Base-by-base conservation (phyloP, 495 filamentous ascomycete species). In the Penicillium taxi region DNA sequence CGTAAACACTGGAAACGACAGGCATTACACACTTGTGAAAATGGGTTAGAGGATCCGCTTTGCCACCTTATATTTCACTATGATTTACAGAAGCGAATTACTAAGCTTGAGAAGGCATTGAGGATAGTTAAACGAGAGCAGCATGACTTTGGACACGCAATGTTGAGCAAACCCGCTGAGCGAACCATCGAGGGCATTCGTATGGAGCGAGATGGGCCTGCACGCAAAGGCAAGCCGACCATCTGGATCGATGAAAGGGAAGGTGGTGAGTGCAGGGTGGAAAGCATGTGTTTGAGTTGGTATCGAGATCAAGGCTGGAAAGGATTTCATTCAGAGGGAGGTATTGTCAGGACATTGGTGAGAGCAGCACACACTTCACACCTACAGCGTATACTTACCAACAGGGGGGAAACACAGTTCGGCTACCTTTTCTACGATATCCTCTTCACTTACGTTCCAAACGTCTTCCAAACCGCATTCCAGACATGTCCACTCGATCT, bases 401-500 rank as follows among this genome's bases (percentile, higher is more conserved):
- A n/a, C n/a, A n/a, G n/a, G n/a, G n/a, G n/a, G 6, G 29, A 8
- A 5, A 13, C 11, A 8, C 24, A 72, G 35, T 95, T 95, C 58
- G 85, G 78, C 16, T 87, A 87, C 48, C 75, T 98, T 14, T 94
- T 98, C 64, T 89, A 80, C 67, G 90, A 96, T 61, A 75, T 96
- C 21, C 70, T 98, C 5, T 96, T 96, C 63, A 72, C 88, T 22
- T 94, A 94, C 61, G 73, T 96, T 18, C 89, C 91, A 15, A 95
- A 95, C 46, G 90, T 96, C 44, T 98, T 96, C 63, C 87, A 96
- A 54, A 98, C 90, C 3, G 70, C 82, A 4, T 98, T 81, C 56
- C 91, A 98, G 53, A 94, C 86, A 1, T 93, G 86, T 50, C 91
- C 91, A 1, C 67, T 98, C 9, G 91, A 98, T 54, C 69, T 98